A percentile compares a stretch with the other conserved stretches of the same genome.
Conservation (phyloP, 768 basidiomycete species). For the Trametopsis cervina region DNA sequence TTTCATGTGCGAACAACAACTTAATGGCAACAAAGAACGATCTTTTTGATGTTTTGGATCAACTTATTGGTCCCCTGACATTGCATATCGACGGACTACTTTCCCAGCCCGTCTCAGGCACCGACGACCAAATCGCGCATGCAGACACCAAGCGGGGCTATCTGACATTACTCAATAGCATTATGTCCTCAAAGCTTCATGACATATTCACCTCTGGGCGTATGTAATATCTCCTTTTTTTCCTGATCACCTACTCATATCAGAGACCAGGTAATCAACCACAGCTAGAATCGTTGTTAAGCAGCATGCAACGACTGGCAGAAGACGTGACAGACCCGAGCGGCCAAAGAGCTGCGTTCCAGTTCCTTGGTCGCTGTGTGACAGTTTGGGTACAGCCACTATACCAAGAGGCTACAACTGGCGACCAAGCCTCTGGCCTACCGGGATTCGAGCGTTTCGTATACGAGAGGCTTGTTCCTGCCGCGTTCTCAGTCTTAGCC, state of each 20-base stretch:
- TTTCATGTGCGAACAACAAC: neutral
- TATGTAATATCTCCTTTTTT: constrained; percentile 30
- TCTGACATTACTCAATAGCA: constrained; percentile 69
- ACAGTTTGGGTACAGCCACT: constrained; percentile 59
- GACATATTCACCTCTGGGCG: constrained; percentile 84
- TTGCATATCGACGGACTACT: constrained; percentile 74
- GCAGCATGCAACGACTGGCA: constrained; percentile 64
- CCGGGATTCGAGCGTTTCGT: constrained; percentile 92
- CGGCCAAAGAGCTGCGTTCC: constrained; percentile 74
- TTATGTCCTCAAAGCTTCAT: constrained; percentile 78
- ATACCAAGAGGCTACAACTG: neutral
- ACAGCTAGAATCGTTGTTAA: constrained; percentile 67
- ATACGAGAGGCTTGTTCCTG: constrained; percentile 79
- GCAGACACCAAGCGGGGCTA: constrained; percentile 85
- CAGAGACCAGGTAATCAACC: constrained; percentile 49
- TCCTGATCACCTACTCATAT: constrained; percentile 22
- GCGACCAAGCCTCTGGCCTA: constrained; percentile 34
- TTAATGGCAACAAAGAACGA: constrained; percentile 46
- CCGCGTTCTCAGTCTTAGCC: constrained; percentile 77
- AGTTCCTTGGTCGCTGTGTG: constrained; percentile 67
- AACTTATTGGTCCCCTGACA: constrained; percentile 82
- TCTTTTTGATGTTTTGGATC: constrained; percentile 83
- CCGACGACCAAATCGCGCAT: constrained; percentile 79
- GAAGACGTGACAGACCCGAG: constrained; percentile 69
- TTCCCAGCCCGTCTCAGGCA: constrained; percentile 75